phyloP scores from a whole-genome alignment of 75 land plant genomes.

The Selaginella tamariscina region DNA sequence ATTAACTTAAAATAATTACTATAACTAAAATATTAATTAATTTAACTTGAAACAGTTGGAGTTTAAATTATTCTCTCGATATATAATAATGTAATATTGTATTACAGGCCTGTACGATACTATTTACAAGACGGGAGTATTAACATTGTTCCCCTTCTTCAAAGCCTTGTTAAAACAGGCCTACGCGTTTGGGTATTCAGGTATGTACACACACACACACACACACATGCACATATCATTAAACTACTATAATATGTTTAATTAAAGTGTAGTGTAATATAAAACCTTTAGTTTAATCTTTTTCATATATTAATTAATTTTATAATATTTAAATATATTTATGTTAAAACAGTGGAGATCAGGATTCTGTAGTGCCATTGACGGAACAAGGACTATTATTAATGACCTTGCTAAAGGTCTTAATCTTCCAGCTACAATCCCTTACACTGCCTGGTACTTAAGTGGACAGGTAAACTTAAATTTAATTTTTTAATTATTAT shows the following conservation, averaged over 20 bases:
- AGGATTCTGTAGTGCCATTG: slow-evolving; percentile 33
- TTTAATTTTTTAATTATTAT: neutral
- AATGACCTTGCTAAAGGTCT: slow-evolving; percentile 9
- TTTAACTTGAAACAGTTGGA: neutral
- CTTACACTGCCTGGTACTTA: slow-evolving; percentile 25
- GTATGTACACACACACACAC: slow-evolving; percentile 25
- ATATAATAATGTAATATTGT: neutral
- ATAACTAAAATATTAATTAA: neutral
- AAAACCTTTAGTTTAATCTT: too few relatives aligned
- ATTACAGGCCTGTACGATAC: slow-evolving; percentile 19
- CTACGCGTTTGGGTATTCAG: slow-evolving; percentile 90
- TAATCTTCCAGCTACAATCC: slow-evolving; percentile 12
- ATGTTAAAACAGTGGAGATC: slow-evolving; percentile 39
- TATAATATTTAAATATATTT: too few relatives aligned
- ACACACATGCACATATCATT: too few relatives aligned
- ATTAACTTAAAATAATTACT: neutral
- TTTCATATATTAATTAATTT: too few relatives aligned
- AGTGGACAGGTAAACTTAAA: slow-evolving; percentile 19
- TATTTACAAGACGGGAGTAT: slow-evolving; percentile 35
- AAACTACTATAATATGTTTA: too few relatives aligned
- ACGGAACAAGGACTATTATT: slow-evolving; percentile 27
- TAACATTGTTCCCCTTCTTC: slow-evolving; percentile 73
- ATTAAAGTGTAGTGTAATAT: too few relatives aligned
- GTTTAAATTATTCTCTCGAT: neutral
- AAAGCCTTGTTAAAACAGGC: slow-evolving; percentile 34